Evolutionary conservation across 352 stramenopile genomes (phyloP).

Genomic region (Globisporangium parvum): DNA sequence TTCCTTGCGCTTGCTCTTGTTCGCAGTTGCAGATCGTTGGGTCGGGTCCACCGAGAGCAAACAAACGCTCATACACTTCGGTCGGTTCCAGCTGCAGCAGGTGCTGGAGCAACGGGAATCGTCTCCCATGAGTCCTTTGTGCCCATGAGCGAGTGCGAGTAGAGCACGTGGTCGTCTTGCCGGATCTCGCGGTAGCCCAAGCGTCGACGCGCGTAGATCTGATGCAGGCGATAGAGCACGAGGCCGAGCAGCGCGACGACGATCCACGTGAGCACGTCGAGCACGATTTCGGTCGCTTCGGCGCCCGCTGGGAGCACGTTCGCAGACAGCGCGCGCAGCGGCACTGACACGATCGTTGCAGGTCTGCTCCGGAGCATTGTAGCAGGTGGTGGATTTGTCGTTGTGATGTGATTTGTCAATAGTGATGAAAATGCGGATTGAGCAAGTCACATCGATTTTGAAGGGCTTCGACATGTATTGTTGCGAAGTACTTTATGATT

Average conservation of each 20-base stretch:
- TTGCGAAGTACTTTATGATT: too few species aligned
- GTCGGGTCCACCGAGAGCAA: too few species aligned
- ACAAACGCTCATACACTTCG: not conserved
- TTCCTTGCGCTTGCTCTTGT: not conserved
- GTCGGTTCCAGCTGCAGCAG: not conserved
- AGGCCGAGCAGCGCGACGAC: slow-evolving; percentile 35
- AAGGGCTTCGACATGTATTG: too few species aligned
- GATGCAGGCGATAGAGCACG: slow-evolving; percentile 37
- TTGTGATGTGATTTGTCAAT: too few species aligned
- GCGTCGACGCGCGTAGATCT: slow-evolving; percentile 35
- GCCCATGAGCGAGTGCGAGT: slow-evolving; percentile 47
- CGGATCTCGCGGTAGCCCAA: slow-evolving; percentile 41
- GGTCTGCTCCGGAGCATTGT: not conserved
- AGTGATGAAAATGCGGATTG: too few species aligned
- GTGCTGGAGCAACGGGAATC: slow-evolving; percentile 9
- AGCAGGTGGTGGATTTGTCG: not conserved
- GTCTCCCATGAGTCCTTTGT: slow-evolving; percentile 70
- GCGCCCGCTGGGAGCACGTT: not conserved
- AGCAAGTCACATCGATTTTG: too few species aligned
- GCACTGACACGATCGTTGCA: not conserved
- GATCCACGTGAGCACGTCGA: slow-evolving; percentile 37
- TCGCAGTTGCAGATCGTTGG: not conserved
- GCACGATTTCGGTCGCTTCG: slow-evolving; percentile 19
- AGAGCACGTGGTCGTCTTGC: slow-evolving; percentile 62
- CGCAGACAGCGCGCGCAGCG: slow-evolving; percentile 3